These are phyloP conservation scores for Aspergillus sclerotioniger DNA, from an alignment of 495 filamentous ascomycete genomes.

Conservation along the genomic window DNA sequence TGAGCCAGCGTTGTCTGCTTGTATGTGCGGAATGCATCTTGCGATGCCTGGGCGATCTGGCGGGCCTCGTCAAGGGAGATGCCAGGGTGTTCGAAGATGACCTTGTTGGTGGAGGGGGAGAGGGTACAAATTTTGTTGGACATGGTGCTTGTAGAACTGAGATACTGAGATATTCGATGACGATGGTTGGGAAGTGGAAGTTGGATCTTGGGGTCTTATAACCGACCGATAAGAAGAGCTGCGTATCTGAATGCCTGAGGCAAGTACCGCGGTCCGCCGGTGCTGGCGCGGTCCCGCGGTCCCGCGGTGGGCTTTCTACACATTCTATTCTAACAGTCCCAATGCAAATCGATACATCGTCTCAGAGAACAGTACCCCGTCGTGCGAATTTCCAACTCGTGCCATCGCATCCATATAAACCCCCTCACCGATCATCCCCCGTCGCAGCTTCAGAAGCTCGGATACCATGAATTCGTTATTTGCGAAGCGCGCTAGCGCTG, in stretches of 20 bases:
- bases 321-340: neutral
- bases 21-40: slow-evolving; percentile 69
- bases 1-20: slow-evolving; percentile 61
- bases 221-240: slow-evolving; percentile 5
- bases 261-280: neutral
- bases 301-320: neutral
- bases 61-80: slow-evolving; percentile 66
- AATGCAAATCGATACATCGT: slow-evolving; percentile 42
- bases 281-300: neutral
- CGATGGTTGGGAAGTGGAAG: neutral
- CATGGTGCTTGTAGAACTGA: slow-evolving; percentile 49
- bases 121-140: slow-evolving; percentile 84
- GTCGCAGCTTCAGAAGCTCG: slow-evolving; percentile 58
- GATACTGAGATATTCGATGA: neutral
- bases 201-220: neutral
- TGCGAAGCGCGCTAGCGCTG: too few species aligned
- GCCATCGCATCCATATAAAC: slow-evolving; percentile 58
- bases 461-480: slow-evolving; percentile 65
- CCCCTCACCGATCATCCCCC: slow-evolving; percentile 63
- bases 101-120: slow-evolving; percentile 79
- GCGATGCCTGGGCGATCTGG: slow-evolving; percentile 61
- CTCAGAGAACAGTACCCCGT: slow-evolving; percentile 63
- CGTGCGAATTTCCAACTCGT: slow-evolving; percentile 62
- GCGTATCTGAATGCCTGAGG: neutral
- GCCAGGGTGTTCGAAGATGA: slow-evolving; percentile 77